phyloP scores from a whole-genome alignment of 2,329 filamentous ascomycete species.

The Neofusicoccum cordaticola region DNA sequence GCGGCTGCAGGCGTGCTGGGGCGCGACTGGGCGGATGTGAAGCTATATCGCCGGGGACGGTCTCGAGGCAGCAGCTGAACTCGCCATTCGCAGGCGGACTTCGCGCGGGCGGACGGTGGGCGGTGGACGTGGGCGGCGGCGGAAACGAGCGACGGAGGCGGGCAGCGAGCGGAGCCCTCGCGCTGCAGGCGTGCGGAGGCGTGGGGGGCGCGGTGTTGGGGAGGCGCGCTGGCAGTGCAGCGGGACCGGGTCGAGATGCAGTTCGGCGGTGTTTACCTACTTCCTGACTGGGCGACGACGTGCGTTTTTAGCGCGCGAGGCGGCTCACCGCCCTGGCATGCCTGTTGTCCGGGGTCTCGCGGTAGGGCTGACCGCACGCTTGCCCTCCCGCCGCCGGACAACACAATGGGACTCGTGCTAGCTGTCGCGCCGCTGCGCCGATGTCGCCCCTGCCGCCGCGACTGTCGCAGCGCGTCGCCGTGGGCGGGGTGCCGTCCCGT shows the following conservation, averaged over 20 bases:
- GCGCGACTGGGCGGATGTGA: not conserved
- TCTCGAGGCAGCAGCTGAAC: not conserved
- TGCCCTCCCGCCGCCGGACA: not conserved
- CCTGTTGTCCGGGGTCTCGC: not conserved
- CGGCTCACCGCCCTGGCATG: conserved; percentile 2
- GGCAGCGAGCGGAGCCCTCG: conserved; percentile 1
- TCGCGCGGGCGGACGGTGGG: not conserved
- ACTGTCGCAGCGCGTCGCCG: not conserved
- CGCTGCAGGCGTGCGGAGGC: not conserved
- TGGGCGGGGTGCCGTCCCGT: not conserved
- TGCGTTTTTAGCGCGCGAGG: not conserved
- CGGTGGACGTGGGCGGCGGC: not conserved
- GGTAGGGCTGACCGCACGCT: not conserved
- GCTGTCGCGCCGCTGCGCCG: not conserved
- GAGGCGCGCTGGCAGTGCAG: conserved; percentile 2
- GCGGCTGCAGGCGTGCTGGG: not conserved
- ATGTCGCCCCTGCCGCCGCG: not conserved
- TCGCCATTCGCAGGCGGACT: not conserved
- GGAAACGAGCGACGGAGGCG: not conserved
- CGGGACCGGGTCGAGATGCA: not conserved
- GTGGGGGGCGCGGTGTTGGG: not conserved
- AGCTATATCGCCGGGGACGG: conserved; percentile 4
- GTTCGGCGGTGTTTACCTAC: conserved; percentile 12
- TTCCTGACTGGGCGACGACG: conserved; percentile 15
- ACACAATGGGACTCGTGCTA: too few species aligned